Base-by-base conservation (phyloP, 2,329 filamentous ascomycete genomes). In the Aspergillus novoparasiticus region DNA sequence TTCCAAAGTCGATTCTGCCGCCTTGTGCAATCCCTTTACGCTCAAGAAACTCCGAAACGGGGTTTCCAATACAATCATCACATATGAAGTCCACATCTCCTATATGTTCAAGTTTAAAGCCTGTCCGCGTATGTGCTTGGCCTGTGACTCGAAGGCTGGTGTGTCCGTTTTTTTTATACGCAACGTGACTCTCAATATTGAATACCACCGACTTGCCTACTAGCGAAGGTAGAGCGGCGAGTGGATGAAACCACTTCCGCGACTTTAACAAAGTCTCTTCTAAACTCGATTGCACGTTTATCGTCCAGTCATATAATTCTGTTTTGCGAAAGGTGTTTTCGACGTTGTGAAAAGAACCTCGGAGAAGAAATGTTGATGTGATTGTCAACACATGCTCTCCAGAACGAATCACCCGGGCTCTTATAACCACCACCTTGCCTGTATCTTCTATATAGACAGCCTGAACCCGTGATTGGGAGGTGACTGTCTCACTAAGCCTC, bases 21-120 rank as follows among this genome's bases (percentile, higher is more conserved):
- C 43, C 43, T n/a, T 45, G 23, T 2, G 46, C 23, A 6, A 23
- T 57, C 4, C 64, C 66, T 53, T 59, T 64, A 21, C 68, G 66
- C n/a, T 64, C n/a, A 6, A 69, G 46, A 36, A 68, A 69, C 4
- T 67, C 63, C 8, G 64, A 16, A 1, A 69, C 68, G 6, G 68
- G 68, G 48, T 68, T 68, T 4, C 61, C 64, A 10, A 53, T 41
- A 41, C 66, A 69, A 3, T 51, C 36, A 10, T 60, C 57, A 21
- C 58, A 57, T 3, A 21, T 48, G 12, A 68, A 67, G n/a, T 59
- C 23, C 6, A 69, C 48, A 1, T 14, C 48, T 9, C 61, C 68
- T 2, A 67, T 21, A 28, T 64, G 30, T 3, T 50, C 28, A 12
- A 45, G 26, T 11, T 43, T 10, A 11, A 28, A 16, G 9, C 64